Evolutionary conservation across 1,284 basidiomycete genomes (phyloP).

Genomic region (Lentinula novae-zelandiae): DNA sequence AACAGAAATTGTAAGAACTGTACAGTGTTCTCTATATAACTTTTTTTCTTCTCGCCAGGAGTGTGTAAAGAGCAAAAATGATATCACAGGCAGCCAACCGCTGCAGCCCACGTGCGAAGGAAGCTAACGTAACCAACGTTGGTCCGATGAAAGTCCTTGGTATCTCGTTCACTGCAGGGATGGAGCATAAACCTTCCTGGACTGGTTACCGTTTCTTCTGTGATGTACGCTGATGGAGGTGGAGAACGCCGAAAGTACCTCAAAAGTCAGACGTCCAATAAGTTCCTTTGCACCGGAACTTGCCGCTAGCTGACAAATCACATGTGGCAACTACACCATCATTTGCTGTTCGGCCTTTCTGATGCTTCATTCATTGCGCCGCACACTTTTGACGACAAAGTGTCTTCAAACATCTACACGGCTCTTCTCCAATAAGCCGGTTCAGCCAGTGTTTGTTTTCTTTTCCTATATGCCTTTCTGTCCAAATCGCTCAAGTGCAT

Average conservation of each 20-base stretch:
- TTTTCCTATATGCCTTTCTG: not conserved
- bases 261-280: not conserved
- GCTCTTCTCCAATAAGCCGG: not conserved
- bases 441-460: constrained; percentile 12
- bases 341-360: not conserved
- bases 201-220: not conserved
- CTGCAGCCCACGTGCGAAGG: constrained; percentile 1
- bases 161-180: not conserved
- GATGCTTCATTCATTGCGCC: not conserved
- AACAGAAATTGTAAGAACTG: not conserved
- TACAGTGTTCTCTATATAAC: constrained; percentile 5
- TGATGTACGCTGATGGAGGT: not conserved
- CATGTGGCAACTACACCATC: not conserved
- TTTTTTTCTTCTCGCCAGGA: constrained; percentile 3
- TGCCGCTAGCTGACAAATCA: not conserved
- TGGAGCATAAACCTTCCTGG: not conserved
- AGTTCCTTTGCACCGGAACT: not conserved
- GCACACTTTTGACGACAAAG: not conserved
- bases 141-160: not conserved
- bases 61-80: constrained; percentile 3
- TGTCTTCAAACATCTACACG: not conserved
- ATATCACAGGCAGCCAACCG: constrained; percentile 3
- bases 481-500: not conserved
- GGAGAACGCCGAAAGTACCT: not conserved
- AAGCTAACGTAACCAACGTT: not conserved